phyloP scores from a whole-genome alignment of 1,284 basidiomycete species.

The Peniophora sp. region DNA sequence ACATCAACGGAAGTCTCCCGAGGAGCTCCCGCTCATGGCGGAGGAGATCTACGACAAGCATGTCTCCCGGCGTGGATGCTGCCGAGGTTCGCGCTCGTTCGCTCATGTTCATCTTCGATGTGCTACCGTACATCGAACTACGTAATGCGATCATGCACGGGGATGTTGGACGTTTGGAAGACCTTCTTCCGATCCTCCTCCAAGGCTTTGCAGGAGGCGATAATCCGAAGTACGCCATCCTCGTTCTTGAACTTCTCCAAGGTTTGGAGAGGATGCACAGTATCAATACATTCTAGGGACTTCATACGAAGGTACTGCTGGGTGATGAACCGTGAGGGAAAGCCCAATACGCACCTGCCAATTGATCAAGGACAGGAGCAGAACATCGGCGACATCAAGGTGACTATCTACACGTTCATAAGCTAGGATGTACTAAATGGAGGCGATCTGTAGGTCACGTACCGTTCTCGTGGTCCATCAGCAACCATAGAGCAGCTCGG shows the following conservation, averaged over 20 bases:
- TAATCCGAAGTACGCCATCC: conserved; percentile 23
- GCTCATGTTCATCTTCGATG: conserved; percentile 24
- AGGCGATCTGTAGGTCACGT: conserved; percentile 1
- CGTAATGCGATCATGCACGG: conserved; percentile 24
- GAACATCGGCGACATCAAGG: conserved; percentile 11
- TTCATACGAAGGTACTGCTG: conserved; percentile 25
- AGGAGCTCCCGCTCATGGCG: conserved; percentile 5
- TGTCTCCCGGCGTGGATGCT: conserved; percentile 14
- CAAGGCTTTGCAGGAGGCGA: conserved; percentile 23
- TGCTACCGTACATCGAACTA: conserved; percentile 26
- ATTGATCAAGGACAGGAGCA: conserved; percentile 13
- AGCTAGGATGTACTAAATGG: too few species aligned
- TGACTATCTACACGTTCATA: not conserved
- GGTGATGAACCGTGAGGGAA: conserved; percentile 25
- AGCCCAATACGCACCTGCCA: conserved; percentile 10
- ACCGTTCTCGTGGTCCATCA: not conserved
- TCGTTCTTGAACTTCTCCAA: conserved; percentile 29
- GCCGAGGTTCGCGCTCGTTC: conserved; percentile 14
- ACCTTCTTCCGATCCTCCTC: conserved; percentile 19
- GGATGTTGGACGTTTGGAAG: conserved; percentile 29
- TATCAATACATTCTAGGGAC: too few species aligned
- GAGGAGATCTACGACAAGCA: conserved; percentile 10
- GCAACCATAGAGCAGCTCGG: not conserved
- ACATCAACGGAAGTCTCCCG: conserved; percentile 5
- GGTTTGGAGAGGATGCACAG: conserved; percentile 25